Conservation (phyloP, 2,329 filamentous ascomycete genomes). For the Cytospora chrysosperma region DNA sequence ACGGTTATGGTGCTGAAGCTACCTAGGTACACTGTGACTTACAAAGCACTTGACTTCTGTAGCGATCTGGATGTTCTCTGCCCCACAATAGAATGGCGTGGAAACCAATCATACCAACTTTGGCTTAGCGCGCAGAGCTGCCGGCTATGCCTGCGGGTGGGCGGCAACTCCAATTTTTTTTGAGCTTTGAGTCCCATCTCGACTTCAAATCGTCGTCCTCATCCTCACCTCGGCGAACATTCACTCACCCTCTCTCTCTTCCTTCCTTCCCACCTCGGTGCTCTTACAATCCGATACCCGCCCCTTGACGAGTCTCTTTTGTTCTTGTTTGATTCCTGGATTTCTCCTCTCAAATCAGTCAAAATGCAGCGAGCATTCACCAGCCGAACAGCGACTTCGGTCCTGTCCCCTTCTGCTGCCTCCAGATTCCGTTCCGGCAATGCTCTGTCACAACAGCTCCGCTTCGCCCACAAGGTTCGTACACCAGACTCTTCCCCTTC, state of each 20-base stretch:
- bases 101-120: conserved; percentile 11
- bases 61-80: neutral
- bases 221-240: conserved; percentile 3
- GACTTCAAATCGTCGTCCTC: conserved; percentile 9
- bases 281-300: conserved; percentile 29
- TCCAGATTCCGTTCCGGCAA: conserved; percentile 63
- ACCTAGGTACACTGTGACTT: neutral
- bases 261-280: conserved; percentile 12
- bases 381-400: conserved; percentile 75
- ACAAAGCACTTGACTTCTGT: neutral
- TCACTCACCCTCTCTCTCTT: neutral
- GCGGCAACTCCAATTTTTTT: conserved; percentile 27
- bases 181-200: conserved; percentile 15
- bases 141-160: conserved; percentile 22
- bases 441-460: conserved; percentile 79
- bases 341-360: conserved; percentile 35
- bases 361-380: conserved; percentile 96
- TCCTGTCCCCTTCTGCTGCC: conserved; percentile 67
- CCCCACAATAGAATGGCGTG: conserved; percentile 11
- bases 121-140: conserved; percentile 15
- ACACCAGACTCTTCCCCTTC: conserved; percentile 3
- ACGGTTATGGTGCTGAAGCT: too few relatives aligned
- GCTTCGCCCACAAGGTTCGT: conserved; percentile 94
- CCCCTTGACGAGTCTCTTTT: conserved; percentile 27
- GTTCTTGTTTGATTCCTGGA: conserved; percentile 27